These are phyloP conservation scores for Colletotrichum gigasporum DNA, from an alignment of 2,329 filamentous ascomycete species.

Conservation along the genomic window DNA sequence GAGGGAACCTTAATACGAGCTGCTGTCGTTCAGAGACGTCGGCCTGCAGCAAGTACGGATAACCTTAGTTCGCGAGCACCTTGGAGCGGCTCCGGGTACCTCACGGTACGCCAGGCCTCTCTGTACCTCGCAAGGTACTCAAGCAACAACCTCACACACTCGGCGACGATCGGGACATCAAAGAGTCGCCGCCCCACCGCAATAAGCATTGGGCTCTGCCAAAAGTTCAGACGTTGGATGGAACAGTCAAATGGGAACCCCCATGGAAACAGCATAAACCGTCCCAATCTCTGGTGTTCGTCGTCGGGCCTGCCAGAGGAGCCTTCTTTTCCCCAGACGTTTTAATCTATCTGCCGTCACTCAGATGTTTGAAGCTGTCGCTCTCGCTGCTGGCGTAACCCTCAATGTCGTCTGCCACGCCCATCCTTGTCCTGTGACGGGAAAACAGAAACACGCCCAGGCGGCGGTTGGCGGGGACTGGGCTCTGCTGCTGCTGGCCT, in stretches of 20 bases:
- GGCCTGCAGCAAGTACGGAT: not conserved
- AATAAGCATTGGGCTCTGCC: constrained; percentile 2
- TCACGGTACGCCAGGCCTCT: no score
- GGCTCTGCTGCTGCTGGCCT: not conserved
- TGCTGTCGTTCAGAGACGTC: not conserved
- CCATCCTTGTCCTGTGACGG: constrained; percentile 1
- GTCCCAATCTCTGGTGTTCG: not conserved
- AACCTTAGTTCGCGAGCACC: constrained; percentile 4
- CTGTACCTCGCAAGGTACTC: not conserved
- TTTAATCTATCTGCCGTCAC: constrained; percentile 18
- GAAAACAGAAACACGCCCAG: constrained; percentile 6
- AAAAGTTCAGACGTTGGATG: constrained; percentile 19
- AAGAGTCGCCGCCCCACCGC: not conserved
- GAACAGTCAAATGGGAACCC: not conserved
- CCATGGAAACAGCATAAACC: constrained; percentile 17
- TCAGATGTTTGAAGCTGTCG: not conserved
- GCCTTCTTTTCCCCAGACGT: not conserved
- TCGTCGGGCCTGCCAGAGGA: not conserved
- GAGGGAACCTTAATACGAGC: constrained; percentile 1
- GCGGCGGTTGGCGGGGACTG: not conserved
- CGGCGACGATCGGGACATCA: not conserved
- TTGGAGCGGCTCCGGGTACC: not conserved
- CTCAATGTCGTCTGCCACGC: not conserved
- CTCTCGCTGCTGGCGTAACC: not conserved
- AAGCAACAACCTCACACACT: not conserved